phyloP scores from a whole-genome alignment of 768 basidiomycete genomes.

The Boletus eberwhitei region DNA sequence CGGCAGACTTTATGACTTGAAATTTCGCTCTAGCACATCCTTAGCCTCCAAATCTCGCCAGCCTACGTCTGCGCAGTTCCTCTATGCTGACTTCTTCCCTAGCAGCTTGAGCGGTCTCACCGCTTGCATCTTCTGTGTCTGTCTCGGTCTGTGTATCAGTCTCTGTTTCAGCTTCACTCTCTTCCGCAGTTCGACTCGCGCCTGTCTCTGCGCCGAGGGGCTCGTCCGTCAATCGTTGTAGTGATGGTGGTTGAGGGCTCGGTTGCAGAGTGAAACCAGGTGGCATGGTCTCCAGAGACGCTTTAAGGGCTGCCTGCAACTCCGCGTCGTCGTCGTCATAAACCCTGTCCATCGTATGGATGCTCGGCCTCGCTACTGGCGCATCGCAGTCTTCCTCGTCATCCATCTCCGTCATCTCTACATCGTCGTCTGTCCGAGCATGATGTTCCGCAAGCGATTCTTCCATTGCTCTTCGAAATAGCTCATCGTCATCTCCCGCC shows the following conservation, averaged over 20 bases:
- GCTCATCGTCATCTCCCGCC: slow-evolving; percentile 52
- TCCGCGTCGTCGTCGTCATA: slow-evolving; percentile 88
- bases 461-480: slow-evolving; percentile 44
- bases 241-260: slow-evolving; percentile 6
- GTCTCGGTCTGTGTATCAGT: slow-evolving; percentile 37
- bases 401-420: slow-evolving; percentile 17
- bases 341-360: slow-evolving; percentile 37
- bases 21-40: background rate
- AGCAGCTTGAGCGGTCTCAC: slow-evolving; percentile 7
- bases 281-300: slow-evolving; percentile 69
- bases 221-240: slow-evolving; percentile 16
- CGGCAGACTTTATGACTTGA: background rate
- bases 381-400: slow-evolving; percentile 21
- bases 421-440: slow-evolving; percentile 19
- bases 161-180: slow-evolving; percentile 32
- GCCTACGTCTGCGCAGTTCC: slow-evolving; percentile 60
- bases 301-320: slow-evolving; percentile 82
- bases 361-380: background rate
- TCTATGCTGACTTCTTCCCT: slow-evolving; percentile 51
- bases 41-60: slow-evolving; percentile 62
- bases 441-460: slow-evolving; percentile 22
- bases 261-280: slow-evolving; percentile 44
- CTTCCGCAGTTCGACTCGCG: slow-evolving; percentile 12
- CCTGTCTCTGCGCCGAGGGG: background rate
- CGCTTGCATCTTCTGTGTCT: slow-evolving; percentile 17